Evolutionary conservation across 2,329 filamentous ascomycete genomes (phyloP), one percentile per base, ranked within the genome.

Genomic region (Tolypocladium inflatum): DNA sequence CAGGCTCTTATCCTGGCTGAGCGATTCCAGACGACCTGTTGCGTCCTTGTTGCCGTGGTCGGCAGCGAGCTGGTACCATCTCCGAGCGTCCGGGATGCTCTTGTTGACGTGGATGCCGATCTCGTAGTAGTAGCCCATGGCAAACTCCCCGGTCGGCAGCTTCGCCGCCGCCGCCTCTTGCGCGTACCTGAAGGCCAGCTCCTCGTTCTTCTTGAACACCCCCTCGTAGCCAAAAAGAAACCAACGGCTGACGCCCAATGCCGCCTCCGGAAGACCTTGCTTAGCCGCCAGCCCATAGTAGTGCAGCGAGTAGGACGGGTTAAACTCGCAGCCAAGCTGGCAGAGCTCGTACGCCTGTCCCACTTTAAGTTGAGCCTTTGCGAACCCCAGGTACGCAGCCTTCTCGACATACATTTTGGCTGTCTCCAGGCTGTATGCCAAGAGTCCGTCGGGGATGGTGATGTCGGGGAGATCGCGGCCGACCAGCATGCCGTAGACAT

Each of bases 161-260:
- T 91, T 91, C 43, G 86, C 83, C 55, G 84, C 79, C 10, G 94
- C 93, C 13, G 94, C 94, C 63, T 93, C 84, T 65, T 93, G 85
- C 1, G 94, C 94, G 68, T 96, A 97, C 55, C 85, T 88, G 73
- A 90, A 99, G 8, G 94, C 93, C 54, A 97, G 77, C 69, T 93
- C 89, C 73, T 99, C 94, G 67, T 97, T 97, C 80, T 97, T 97
- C 60, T 90, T 84, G 68, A 99, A 97, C 8, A 95, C 81, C 26
- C 88, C 88, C 64, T 97, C 93, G 63, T 94, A 92, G 3, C 94
- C 94, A 67, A 96, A 97, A 35, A 99, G 80, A 70, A 97, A 99
- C 94, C 94, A 99, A 73, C 96, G 94, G 73, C 93, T 97, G 61
- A 99, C 91, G 35, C 93, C 91, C 74, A 99, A 89, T 60, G 96